Conservation (phyloP, 2,329 filamentous ascomycete genomes). For the Alternaria angustiovoidea region DNA sequence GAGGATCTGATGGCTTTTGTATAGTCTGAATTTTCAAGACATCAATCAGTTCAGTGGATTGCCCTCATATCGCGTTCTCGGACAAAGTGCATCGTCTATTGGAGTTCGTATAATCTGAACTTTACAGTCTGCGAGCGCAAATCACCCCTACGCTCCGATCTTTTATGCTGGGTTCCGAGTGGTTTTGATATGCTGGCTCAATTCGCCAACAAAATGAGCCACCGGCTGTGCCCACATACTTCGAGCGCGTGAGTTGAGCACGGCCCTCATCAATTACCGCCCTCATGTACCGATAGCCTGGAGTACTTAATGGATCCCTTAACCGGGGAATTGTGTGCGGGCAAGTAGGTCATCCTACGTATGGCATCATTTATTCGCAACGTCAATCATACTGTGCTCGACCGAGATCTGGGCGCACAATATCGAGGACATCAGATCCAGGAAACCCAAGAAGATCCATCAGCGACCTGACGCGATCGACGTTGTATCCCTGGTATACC, state of each 20-base stretch:
- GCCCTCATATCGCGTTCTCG: not conserved
- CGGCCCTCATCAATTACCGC: not conserved
- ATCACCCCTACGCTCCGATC: not conserved
- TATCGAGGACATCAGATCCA: not conserved
- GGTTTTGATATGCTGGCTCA: not conserved
- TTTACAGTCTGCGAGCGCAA: not conserved
- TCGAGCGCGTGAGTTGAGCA: too few relatives aligned
- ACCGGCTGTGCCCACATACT: not conserved
- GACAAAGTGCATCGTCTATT: not conserved
- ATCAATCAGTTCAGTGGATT: not conserved
- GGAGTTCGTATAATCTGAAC: not conserved
- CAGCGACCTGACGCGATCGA: not conserved
- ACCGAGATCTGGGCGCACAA: not conserved
- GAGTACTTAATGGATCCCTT: too few relatives aligned
- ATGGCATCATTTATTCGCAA: not conserved
- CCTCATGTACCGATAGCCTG: not conserved
- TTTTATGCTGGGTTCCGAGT: not conserved
- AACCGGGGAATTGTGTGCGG: too few relatives aligned
- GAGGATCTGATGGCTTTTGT: not conserved
- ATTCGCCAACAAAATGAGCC: not conserved
- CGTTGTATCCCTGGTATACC: not conserved
- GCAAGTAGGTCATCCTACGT: too few relatives aligned
- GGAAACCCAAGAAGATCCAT: not conserved
- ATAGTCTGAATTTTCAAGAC: not conserved
- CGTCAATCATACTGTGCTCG: not conserved